A percentile compares a stretch with the other conserved stretches of the same genome.
Evolutionary conservation across 148 eudicot species (phyloP).

Genomic region (Silene conica): DNA sequence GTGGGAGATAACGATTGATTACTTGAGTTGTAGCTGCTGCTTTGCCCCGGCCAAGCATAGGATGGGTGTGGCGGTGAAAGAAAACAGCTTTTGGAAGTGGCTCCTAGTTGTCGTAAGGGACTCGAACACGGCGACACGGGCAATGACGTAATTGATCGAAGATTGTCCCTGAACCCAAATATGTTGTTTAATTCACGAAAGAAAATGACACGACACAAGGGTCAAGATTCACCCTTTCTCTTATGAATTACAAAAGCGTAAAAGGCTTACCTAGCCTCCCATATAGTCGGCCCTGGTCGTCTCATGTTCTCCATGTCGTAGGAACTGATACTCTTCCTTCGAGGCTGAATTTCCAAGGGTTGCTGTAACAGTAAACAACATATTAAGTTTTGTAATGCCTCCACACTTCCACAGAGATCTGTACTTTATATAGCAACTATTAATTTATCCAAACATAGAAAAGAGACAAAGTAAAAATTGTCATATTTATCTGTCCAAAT

Average conservation of each 20-base stretch:
- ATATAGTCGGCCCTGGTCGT: conserved; percentile 33
- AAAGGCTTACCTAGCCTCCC: conserved; percentile 39
- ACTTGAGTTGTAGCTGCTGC: conserved; percentile 28
- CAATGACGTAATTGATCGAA: conserved; percentile 73
- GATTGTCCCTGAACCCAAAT: conserved; percentile 47
- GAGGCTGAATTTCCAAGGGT: conserved; percentile 58
- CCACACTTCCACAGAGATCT: background rate
- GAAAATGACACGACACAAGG: background rate
- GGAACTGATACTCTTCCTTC: conserved; percentile 44
- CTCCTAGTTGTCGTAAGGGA: conserved; percentile 61
- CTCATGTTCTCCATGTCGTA: conserved; percentile 42
- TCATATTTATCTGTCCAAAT: too few relatives aligned
- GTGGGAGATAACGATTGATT: conserved; percentile 40
- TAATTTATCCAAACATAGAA: too few relatives aligned
- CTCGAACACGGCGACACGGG: conserved; percentile 94
- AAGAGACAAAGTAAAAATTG: too few relatives aligned
- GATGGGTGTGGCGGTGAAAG: conserved; percentile 85
- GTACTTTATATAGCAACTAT: background rate
- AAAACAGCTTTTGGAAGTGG: conserved; percentile 50
- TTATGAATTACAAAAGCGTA: background rate
- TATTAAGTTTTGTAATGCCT: background rate
- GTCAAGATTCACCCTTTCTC: background rate
- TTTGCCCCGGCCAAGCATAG: conserved; percentile 49
- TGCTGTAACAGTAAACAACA: conserved; percentile 42
- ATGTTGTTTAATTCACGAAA: background rate